A percentile compares a stretch with the other conserved stretches of the same genome.
phyloP scores from a whole-genome alignment of 225 moss, liverwort and hornwort genomes.

The Bryoerythrophyllum caledonicum region DNA sequence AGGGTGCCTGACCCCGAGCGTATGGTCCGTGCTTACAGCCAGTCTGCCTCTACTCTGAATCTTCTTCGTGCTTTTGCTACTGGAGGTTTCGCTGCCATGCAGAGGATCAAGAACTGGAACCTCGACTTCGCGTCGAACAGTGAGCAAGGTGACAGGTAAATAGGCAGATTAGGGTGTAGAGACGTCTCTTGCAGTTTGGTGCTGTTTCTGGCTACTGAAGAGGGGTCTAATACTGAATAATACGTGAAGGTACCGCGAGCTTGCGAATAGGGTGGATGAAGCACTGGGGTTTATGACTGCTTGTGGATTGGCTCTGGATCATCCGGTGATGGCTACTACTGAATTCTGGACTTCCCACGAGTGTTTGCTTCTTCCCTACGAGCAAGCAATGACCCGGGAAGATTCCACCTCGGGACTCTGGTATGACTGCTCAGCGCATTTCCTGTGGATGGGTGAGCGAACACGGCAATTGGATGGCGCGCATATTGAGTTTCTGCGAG shows the following conservation, averaged over 20 bases:
- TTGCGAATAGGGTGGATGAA: constrained; percentile 45
- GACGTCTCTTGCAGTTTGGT: neutral
- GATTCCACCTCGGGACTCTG: constrained; percentile 51
- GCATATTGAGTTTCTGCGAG: constrained; percentile 68
- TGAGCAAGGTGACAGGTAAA: constrained; percentile 47
- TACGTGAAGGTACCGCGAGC: constrained; percentile 39
- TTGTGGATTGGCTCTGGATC: constrained; percentile 43
- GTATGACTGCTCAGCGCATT: constrained; percentile 57
- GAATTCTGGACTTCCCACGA: constrained; percentile 56
- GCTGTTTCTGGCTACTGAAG: neutral
- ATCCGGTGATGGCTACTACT: constrained; percentile 42
- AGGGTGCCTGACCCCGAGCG: constrained; percentile 44
- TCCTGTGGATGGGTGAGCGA: constrained; percentile 54
- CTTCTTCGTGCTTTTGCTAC: constrained; percentile 50
- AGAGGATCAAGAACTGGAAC: constrained; percentile 45
- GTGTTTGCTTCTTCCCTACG: constrained; percentile 48
- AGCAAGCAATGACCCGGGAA: constrained; percentile 50
- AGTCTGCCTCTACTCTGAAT: constrained; percentile 47
- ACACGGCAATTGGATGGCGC: constrained; percentile 49
- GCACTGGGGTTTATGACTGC: constrained; percentile 56
- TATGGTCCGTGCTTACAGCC: constrained; percentile 45
- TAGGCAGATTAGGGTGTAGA: neutral
- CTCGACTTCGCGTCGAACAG: constrained; percentile 46
- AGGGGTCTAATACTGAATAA: neutral
- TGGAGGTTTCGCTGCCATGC: constrained; percentile 53